Evolutionary conservation across 1,139 yeast genomes (phyloP), one percentile per base, ranked within the genome.

Genomic region (Sugiyamaella castrensis): DNA sequence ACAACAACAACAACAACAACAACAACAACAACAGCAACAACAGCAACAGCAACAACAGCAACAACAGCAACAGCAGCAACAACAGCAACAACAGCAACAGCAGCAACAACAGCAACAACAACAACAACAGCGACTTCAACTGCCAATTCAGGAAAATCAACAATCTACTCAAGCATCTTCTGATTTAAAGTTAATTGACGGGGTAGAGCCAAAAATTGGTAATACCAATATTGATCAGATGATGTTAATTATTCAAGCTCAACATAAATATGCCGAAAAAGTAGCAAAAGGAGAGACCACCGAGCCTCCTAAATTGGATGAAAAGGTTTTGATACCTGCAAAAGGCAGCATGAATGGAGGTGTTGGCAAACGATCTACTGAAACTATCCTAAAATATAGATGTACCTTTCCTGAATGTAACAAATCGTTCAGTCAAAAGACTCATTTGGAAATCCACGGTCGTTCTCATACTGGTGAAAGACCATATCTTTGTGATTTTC

Each of bases 361-460:
- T 1, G 87, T 87, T 30, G 92, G 86, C 51, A 85, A 85, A 55
- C 81, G 84, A 29, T 75, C 76, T 51, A 58, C 65, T 10, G 65
- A 69, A 24, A 51, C 58, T 12, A 54, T 55, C 38, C 55, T 60
- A 38, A 63, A 62, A 51, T 88, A 82, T 67, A 83, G 79, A 63
- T 91, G 98, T 66, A 73, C 75, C 7, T 86, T 74, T 62, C 70
- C 69, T 1, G 69, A 65, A 36, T 91, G 85, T 57, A 84, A 81
- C 50, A 88, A 88, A 67, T 72, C 84, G 51, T 91, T 91, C 61
- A 86, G 95, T 0, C 98, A 91, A 65, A 95, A 95, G 55, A 96
- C 97, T 12, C 92, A 91, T 66, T 72, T 91, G 61, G 76, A 95
- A 55, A 88, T 96, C 1, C 98, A 91, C 70, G 73, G 84, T 58